Base-by-base conservation (phyloP, 306 rosid species). In the Sphenostylis stenocarpa region DNA sequence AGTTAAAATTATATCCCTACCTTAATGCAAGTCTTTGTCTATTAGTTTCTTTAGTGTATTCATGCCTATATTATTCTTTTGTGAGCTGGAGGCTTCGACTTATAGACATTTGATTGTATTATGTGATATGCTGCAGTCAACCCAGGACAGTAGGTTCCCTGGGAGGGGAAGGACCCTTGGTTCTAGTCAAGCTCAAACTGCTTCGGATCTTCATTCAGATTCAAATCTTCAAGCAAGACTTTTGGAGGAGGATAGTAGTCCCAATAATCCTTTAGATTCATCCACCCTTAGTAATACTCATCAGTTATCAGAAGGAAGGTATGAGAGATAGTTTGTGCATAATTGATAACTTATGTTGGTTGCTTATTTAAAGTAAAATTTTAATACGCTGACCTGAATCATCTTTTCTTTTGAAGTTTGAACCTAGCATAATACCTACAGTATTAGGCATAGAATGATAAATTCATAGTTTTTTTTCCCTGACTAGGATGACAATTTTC, bases 211-310 rank as follows among this genome's bases (percentile, higher is more conserved):
- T 68, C 53, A 81, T 83, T 79, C 89, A 11, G 97, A 92, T 72
- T 89, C 92, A 84, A 89, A 89, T 79, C 88, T 95, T 69, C 99
- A 92, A 83, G 91, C 85, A 79, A 85, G 99, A 77, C 95, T 95
- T 51, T 75, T 95, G 87, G 97, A 89, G 87, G 97, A 89, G 60
- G 72, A 81, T 79, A 80, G 80, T 61, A 78, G 83, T 82, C 85
- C 83, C 49, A 78, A 78, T 64, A 88, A 20, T 45, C 80, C 82
- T 47, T 63, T 85, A 31, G 87, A 90, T 58, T 47, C 78, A 56
- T 69, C 86, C 76, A 62, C 79, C 56, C 84, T 21, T 49, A 82
- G 77, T 65, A 58, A 88, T 76, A 75, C 87, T 64, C 91, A 70
- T 67, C 94, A 67, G 57, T 77, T 83, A 58, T 56, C 89, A 51